Base-by-base conservation (phyloP, 176 grass and related monocot species). In the Oryza coarctata region DNA sequence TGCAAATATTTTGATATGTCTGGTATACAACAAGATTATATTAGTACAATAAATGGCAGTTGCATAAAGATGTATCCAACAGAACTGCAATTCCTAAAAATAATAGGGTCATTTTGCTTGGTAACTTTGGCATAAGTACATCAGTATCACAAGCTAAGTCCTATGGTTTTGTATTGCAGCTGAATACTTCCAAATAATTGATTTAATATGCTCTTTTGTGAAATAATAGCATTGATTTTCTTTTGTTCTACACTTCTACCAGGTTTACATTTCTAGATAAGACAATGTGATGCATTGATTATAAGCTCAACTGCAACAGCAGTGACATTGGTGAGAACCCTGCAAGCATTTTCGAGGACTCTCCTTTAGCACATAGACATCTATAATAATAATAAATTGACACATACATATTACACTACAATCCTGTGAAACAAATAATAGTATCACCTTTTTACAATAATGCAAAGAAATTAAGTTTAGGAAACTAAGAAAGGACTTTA, bases 1-100 rank as follows among this genome's bases (percentile, higher is more conserved):
- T 13, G 89, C 92, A 50, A 94, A 77, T 57, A 94, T 43, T 79
- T 87, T 82, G 33, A 86, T 88, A 45, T 83, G 80, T 7, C 92
- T 90, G 73, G 47, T 35, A 58, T 15, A 67, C 2, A 77, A 61
- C 43, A 55, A 38, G 35, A 70, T 43, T 65, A 41, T 2, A 17
- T 81, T 70, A 81, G 10, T 65, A 55, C 0, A 17, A 76, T 40
- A 81, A 27, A 5, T 34, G 34, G 0, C 27, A 73, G 28, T 8
- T 71, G 27, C 33, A 33, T 31, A 27, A 65, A 38, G 23, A 65
- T 26, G 6, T 45, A 34, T 39, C 12, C 10, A 26, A 47, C 28
- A 80, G 38, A 65, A 40, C 28, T n/a, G 12, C 0, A 70, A 55
- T 6, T 68, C 40, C 39, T 72, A 60, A 32, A 35, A 50, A 14